Evolutionary conservation across 202 grass and related monocot species (phyloP).

Genomic region (Cymbopogon flexuosus): DNA sequence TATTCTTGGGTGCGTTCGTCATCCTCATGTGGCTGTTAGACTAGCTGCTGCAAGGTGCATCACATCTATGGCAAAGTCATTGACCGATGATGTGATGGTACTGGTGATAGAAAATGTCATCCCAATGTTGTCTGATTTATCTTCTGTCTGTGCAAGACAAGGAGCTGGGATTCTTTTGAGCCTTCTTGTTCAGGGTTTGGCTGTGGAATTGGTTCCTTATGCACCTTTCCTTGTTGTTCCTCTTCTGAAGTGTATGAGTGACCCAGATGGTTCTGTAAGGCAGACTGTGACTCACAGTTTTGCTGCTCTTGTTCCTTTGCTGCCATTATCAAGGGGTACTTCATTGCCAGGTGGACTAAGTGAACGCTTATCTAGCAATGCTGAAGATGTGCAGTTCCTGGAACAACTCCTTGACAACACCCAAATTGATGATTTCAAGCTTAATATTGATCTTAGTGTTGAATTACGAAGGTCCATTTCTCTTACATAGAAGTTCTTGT

Average conservation of each 20-base stretch:
- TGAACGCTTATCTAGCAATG: conserved; percentile 68
- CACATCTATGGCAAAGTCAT: conserved; percentile 92
- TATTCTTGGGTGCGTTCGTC: conserved; percentile 72
- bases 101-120: conserved; percentile 83
- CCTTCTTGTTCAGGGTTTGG: conserved; percentile 94
- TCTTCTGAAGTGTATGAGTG: conserved; percentile 94
- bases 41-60: conserved; percentile 91
- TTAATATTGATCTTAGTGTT: conserved; percentile 82
- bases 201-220: conserved; percentile 87
- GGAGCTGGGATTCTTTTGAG: conserved; percentile 93
- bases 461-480: conserved; percentile 64
- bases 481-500: conserved; percentile 10
- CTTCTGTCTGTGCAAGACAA: conserved; percentile 88
- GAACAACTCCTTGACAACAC: conserved; percentile 98
- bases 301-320: conserved; percentile 88
- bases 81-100: conserved; percentile 78
- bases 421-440: conserved; percentile 94
- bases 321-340: conserved; percentile 78
- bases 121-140: conserved; percentile 84
- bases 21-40: conserved; percentile 92
- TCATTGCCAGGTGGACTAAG: conserved; percentile 65
- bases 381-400: conserved; percentile 88
- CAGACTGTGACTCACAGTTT: conserved; percentile 97
- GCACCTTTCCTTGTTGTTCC: conserved; percentile 93
- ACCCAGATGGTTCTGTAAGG: conserved; percentile 82